phyloP scores from a whole-genome alignment of 108 stramenopile genomes.

The Seminavis robusta region DNA sequence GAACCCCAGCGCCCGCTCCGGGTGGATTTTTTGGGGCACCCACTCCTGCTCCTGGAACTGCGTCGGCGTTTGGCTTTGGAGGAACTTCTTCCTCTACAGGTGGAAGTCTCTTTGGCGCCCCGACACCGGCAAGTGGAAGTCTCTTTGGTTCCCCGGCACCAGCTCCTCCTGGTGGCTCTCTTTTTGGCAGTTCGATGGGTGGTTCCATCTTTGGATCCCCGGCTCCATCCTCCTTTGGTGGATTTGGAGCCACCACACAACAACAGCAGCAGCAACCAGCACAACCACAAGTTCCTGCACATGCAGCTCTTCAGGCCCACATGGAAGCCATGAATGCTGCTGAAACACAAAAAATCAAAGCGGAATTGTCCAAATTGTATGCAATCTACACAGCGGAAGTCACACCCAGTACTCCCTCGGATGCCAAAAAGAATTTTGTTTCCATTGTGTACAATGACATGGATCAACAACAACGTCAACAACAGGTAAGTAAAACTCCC shows the following conservation, averaged over 20 bases:
- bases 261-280: slow-evolving; percentile 11
- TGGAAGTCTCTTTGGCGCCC: slow-evolving; percentile 14
- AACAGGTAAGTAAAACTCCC: slow-evolving; percentile 18
- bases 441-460: slow-evolving; percentile 71
- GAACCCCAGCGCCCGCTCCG: slow-evolving; percentile 23
- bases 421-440: slow-evolving; percentile 38
- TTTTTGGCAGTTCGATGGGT: slow-evolving; percentile 37
- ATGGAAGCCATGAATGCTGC: slow-evolving; percentile 63
- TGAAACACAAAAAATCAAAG: too few species aligned
- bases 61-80: not conserved
- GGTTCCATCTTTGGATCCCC: slow-evolving; percentile 16
- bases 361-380: too few species aligned
- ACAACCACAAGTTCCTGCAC: slow-evolving; percentile 50
- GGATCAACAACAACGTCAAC: slow-evolving; percentile 53
- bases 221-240: slow-evolving; percentile 25
- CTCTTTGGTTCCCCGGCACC: slow-evolving; percentile 32
- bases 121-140: slow-evolving; percentile 24
- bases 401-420: too few species aligned
- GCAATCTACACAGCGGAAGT: too few species aligned
- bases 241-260: slow-evolving; percentile 39
- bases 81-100: not conserved
- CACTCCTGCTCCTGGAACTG: slow-evolving; percentile 20
- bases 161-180: slow-evolving; percentile 23
- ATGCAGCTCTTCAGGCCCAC: slow-evolving; percentile 65
- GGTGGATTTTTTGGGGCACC: slow-evolving; percentile 12